These are phyloP conservation scores for Cutaneotrichosporon sp. DNA, from an alignment of 1,284 basidiomycete species.

Conservation along the genomic window DNA sequence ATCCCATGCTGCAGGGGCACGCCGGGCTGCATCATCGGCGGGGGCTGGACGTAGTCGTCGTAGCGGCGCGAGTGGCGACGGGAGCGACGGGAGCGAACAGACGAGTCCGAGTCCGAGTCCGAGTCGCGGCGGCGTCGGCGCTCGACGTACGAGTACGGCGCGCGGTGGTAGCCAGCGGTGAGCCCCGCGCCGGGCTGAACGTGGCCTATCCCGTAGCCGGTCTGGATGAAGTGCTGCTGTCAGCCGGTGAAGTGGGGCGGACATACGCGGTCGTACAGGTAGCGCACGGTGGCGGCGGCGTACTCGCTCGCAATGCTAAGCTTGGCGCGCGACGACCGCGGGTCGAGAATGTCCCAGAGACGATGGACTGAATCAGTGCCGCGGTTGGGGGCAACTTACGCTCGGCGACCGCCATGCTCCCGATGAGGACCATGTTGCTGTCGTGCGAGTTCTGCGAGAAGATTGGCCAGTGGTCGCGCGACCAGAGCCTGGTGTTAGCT, in stretches of 20 bases:
- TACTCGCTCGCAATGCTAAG: constrained; percentile 43
- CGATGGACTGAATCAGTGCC: constrained; percentile 36
- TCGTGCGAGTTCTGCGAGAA: constrained; percentile 37
- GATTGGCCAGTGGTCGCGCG: constrained; percentile 41
- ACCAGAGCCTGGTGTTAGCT: constrained; percentile 39
- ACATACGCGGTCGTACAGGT: constrained; percentile 46
- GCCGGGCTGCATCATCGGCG: background rate
- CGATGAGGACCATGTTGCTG: constrained; percentile 43
- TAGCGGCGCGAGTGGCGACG: background rate
- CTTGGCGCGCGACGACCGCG: constrained; percentile 32
- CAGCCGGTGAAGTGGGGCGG: background rate
- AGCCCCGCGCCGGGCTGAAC: background rate
- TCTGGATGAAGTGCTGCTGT: background rate
- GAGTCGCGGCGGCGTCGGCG: background rate
- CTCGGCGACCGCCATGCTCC: constrained; percentile 48
- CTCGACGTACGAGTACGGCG: background rate
- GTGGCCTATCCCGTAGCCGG: background rate
- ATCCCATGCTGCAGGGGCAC: constrained; percentile 2
- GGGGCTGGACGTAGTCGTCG: background rate
- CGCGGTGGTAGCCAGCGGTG: background rate
- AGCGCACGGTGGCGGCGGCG: constrained; percentile 49
- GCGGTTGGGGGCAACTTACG: constrained; percentile 30
- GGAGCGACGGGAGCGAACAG: background rate
- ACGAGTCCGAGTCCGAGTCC: background rate
- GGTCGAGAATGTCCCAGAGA: constrained; percentile 42